Conservation (phyloP, 2,329 filamentous ascomycete species). For the Xylariaceae sp. region DNA sequence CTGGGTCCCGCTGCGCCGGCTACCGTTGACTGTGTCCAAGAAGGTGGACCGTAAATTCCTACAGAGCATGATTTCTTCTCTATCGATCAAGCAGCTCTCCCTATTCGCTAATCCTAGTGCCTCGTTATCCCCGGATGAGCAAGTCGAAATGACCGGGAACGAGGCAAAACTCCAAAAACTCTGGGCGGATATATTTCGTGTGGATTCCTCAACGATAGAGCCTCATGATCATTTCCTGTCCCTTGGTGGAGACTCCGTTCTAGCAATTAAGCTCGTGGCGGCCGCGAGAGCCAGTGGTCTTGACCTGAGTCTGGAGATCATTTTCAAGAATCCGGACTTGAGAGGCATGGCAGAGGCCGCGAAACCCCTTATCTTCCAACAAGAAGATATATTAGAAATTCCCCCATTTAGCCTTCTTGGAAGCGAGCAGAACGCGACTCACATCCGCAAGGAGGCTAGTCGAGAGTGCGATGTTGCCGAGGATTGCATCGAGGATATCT, state of each 20-base stretch:
- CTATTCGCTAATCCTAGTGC: slow-evolving; percentile 2
- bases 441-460: not conserved
- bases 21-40: slow-evolving; percentile 1
- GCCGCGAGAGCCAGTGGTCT: not conserved
- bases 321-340: slow-evolving; percentile 3
- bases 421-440: not conserved
- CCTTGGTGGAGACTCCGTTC: slow-evolving; percentile 7
- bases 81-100: not conserved
- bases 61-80: not conserved
- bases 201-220: not conserved
- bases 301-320: not conserved
- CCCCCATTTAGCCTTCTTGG: not conserved
- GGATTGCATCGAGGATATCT: slow-evolving; percentile 2
- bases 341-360: not conserved
- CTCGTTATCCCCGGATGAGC: not conserved
- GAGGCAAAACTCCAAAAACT: slow-evolving; percentile 2
- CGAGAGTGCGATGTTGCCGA: slow-evolving; percentile 1
- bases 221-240: slow-evolving; percentile 4
- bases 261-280: slow-evolving; percentile 7
- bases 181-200: slow-evolving; percentile 3
- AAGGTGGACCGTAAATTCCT: slow-evolving; percentile 1
- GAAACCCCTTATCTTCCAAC: not conserved
- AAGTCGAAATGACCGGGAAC: not conserved
- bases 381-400: not conserved
- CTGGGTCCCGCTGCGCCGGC: not conserved